A percentile compares a stretch with the other conserved stretches of the same genome.
Conservation (phyloP, 2,329 filamentous ascomycete species). For the Hypocrella siamensis region DNA sequence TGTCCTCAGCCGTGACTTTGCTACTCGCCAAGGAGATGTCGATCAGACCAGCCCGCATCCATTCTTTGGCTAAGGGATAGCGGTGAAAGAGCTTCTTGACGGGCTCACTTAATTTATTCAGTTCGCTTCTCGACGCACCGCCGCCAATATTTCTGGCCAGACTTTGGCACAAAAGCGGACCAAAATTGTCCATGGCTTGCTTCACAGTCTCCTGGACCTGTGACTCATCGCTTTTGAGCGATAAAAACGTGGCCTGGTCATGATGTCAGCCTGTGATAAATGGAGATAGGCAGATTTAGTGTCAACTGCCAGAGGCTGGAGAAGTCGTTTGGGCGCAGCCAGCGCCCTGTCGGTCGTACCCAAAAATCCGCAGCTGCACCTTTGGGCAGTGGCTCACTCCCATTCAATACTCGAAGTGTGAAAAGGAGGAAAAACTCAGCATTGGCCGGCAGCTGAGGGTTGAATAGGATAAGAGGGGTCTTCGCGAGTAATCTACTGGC, state of each 20-base stretch:
- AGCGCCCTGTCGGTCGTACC: constrained; percentile 39
- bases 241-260: constrained; percentile 34
- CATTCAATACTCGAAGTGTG: constrained; percentile 51
- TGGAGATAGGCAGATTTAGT: too few species aligned
- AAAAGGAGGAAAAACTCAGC: constrained; percentile 58
- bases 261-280: neutral
- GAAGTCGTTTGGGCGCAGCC: too few species aligned
- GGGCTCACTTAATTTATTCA: constrained; percentile 55
- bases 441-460: constrained; percentile 35
- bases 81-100: constrained; percentile 50
- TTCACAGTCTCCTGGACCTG: constrained; percentile 27
- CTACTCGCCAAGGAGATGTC: constrained; percentile 40
- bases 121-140: constrained; percentile 51
- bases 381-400: constrained; percentile 62
- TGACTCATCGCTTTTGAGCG: constrained; percentile 25
- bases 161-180: constrained; percentile 41
- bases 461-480: constrained; percentile 45
- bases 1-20: constrained; percentile 44
- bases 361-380: constrained; percentile 60
- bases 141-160: constrained; percentile 53
- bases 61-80: constrained; percentile 38
- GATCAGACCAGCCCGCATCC: constrained; percentile 46
- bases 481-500: constrained; percentile 46
- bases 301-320: too few species aligned
- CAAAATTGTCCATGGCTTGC: constrained; percentile 40